These are phyloP conservation scores for Apophysomyces sp. DNA, from an alignment of 371 early-diverging fungal genomes.

Conservation along the genomic window DNA sequence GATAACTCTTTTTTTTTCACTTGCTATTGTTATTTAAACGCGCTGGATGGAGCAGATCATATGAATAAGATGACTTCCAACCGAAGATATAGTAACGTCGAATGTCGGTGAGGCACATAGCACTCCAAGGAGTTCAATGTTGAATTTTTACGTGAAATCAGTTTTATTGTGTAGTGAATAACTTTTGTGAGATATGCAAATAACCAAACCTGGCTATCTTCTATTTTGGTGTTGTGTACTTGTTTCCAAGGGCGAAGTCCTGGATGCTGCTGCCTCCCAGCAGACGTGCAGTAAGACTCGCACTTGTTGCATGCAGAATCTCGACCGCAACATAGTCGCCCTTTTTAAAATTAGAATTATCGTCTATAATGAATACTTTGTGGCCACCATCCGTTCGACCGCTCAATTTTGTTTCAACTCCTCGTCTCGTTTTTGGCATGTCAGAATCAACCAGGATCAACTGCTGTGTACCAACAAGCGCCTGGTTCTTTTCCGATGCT, in stretches of 20 bases:
- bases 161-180: too few relatives aligned
- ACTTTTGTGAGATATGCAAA: too few relatives aligned
- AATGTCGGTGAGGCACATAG: too few relatives aligned
- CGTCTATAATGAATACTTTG: slow-evolving; percentile 46
- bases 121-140: too few relatives aligned
- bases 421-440: slow-evolving; percentile 41
- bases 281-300: slow-evolving; percentile 29
- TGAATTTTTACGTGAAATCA: too few relatives aligned
- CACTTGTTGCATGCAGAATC: slow-evolving; percentile 32
- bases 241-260: slow-evolving; percentile 4
- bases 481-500: slow-evolving; percentile 55
- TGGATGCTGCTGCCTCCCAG: slow-evolving; percentile 16
- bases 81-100: too few relatives aligned
- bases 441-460: slow-evolving; percentile 70
- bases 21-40: too few relatives aligned
- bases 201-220: too few relatives aligned
- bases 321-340: slow-evolving; percentile 40
- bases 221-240: neutral
- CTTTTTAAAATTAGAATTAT: slow-evolving; percentile 11
- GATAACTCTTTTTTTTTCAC: too few relatives aligned
- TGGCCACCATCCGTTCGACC: slow-evolving; percentile 64
- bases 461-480: slow-evolving; percentile 51
- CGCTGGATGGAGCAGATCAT: too few relatives aligned
- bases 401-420: slow-evolving; percentile 30
- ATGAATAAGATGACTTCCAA: too few relatives aligned